Base-by-base conservation (phyloP, 108 stramenopile genomes). In the Discostella pseudostelligera region DNA sequence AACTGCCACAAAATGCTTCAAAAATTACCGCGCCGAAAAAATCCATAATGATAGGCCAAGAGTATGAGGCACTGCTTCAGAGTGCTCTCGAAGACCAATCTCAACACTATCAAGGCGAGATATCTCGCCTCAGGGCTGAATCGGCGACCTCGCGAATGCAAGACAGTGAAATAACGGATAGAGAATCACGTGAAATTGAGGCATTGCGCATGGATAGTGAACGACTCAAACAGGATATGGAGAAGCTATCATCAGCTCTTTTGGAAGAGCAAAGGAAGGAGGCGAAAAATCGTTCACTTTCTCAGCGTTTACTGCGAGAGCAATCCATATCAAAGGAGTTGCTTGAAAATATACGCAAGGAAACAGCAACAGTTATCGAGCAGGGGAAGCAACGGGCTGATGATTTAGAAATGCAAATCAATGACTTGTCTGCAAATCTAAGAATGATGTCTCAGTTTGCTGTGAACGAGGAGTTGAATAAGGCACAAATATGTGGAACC, bases 81-180 rank as follows among this genome's bases (percentile, higher is more conserved):
- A 91, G 90, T 78, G 93, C 93, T 17, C 74, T 94, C 42, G 93
- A 89, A 72, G 93, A 94, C 61, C 93, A 94, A 79, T 81, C 93
- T 1, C 87, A 85, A 51, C 87, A 92, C 48, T 94, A 77, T 49
- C 88, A 94, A 69, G 90, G 85, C 8, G 89, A 92, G 64, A 87
- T 92, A 39, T 72, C 84, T 20, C 69, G 78, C 24, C 62, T 92
- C 36, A 73, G 79, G 8, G 85, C 90, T 22, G 78, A 79, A 39
- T 62, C 90, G 40, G 82, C 93, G 8, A 69, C 81, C 39, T 59
- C 75, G 22, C 51, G 64, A 16, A 72, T 90, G 16, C 83, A 84
- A 59, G 47, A 65, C 22, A 51, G 49, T 12, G 57, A 60, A 22
- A 71, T 94, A 42, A 64, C 84, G 9, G 59, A 76, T 22, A 61